Conservation (phyloP, 2,329 filamentous ascomycete genomes). For the Purpureocillium takamizusanense region DNA sequence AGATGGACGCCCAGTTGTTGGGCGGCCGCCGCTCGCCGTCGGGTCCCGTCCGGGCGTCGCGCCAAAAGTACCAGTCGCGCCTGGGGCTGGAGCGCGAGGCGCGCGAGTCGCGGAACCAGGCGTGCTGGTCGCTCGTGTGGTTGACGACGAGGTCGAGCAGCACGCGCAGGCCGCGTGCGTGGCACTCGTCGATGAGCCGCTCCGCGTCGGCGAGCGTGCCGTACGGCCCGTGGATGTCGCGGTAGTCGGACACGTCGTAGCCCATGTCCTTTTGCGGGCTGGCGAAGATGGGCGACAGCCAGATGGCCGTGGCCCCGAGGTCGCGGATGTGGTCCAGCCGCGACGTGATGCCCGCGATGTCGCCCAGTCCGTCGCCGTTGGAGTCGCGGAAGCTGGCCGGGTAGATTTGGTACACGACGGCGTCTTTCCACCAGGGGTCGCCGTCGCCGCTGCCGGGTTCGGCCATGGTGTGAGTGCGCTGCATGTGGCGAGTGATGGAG, state of each 20-base stretch:
- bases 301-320: constrained; percentile 43
- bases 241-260: constrained; percentile 56
- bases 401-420: constrained; percentile 47
- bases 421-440: constrained; percentile 43
- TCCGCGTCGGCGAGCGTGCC: constrained; percentile 59
- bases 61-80: constrained; percentile 49
- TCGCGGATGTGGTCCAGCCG: constrained; percentile 41
- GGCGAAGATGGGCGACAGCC: constrained; percentile 26
- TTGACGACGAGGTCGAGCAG: constrained; percentile 18
- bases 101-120: constrained; percentile 43
- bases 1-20: constrained; percentile 33
- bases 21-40: constrained; percentile 27
- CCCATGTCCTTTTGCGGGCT: constrained; percentile 52
- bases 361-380: constrained; percentile 44
- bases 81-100: constrained; percentile 38
- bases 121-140: constrained; percentile 22
- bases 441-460: too few relatives aligned
- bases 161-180: background rate
- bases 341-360: constrained; percentile 42
- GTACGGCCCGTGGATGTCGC: constrained; percentile 34
- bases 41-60: constrained; percentile 27
- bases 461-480: too few relatives aligned
- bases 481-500: too few relatives aligned
- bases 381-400: constrained; percentile 46
- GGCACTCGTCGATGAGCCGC: background rate